phyloP scores from a whole-genome alignment of 2,329 filamentous ascomycete species.

The Pseudonectria buxi region DNA sequence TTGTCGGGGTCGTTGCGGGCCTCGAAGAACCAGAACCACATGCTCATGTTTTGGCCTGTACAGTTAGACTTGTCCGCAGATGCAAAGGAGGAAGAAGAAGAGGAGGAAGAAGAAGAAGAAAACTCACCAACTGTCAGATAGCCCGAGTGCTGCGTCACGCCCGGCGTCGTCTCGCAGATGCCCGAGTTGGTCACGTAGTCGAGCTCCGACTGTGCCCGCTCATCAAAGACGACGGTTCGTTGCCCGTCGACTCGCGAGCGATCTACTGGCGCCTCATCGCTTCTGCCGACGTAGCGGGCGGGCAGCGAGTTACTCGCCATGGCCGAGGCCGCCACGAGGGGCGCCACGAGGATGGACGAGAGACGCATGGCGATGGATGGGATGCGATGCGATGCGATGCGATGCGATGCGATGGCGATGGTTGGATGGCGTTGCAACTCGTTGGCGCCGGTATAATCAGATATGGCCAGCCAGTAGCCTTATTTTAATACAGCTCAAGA shows the following conservation, averaged over 20 bases:
- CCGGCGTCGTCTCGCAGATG: conserved; percentile 50
- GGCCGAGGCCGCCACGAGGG: no score
- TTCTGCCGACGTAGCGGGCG: conserved; percentile 11
- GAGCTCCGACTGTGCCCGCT: conserved; percentile 14
- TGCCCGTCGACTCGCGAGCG: conserved; percentile 5
- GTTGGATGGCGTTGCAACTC: no score
- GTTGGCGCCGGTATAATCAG: conserved; percentile 7
- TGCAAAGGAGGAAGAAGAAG: conserved; percentile 18
- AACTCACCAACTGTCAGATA: conserved; percentile 51
- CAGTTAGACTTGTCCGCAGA: neutral
- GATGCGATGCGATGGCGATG: no score
- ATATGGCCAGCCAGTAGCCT: no score
- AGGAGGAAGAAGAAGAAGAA: conserved; percentile 12
- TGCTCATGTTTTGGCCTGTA: conserved; percentile 19
- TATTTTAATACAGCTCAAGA: no score
- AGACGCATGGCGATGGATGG: no score
- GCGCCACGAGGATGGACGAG: no score
- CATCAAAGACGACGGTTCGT: conserved; percentile 12
- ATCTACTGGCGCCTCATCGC: conserved; percentile 10
- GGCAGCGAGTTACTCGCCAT: conserved; percentile 2
- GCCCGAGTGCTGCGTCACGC: conserved; percentile 58
- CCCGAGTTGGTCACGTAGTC: conserved; percentile 28
- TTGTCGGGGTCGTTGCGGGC: conserved; percentile 33
- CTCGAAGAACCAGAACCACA: conserved; percentile 44
- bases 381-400: no score